Base-by-base conservation (phyloP, 257 asterid species). In the Fraxinus americana region DNA sequence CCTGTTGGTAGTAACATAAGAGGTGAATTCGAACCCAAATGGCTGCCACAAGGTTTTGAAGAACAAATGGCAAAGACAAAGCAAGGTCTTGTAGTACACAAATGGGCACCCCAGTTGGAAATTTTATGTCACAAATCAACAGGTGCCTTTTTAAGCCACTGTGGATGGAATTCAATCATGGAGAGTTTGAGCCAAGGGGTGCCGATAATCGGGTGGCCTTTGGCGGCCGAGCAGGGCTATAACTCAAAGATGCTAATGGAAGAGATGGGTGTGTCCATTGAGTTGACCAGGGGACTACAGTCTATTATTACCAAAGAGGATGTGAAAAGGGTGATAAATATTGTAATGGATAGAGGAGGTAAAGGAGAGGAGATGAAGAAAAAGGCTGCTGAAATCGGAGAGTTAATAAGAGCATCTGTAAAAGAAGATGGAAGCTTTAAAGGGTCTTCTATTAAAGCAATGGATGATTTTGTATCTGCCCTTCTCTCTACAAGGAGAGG, bases 31-130 rank as follows among this genome's bases (percentile, higher is more conserved):
- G 73, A 75, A 52, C 4, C 94, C 2, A 93, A 95, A 77, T 95
- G 93, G 97, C 83, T 95, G 0, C 99, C 98, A 1, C 34, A 77
- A 2, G 89, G 90, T 9, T 95, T 90, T 66, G 91, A 85, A 39
- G 82, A 88, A 36, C 72, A 91, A 73, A 67, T 78, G 52, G 52
- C 35, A 14, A 71, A 21, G 2, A 76, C 32, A 4, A 75, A 83
- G 1, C 89, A 77, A 76, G 99, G 98, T 0, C 27, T 95, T 36
- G n/a, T 95, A 17, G 88, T 95, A 16, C 88, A 85, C 19, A 81
- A 83, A n/a, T 95, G 98, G 99, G 97, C 97, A n/a, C 97, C 99
- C 6, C 98, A 95, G 78, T 75, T 90, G 92, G 96, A 95, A 74
- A 89, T 95, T 25, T 88, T 95, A 19, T 82, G 97, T 84, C 99